phyloP scores from a whole-genome alignment of 192 early-diverging fungal genomes.

The Coemansia sp. region DNA sequence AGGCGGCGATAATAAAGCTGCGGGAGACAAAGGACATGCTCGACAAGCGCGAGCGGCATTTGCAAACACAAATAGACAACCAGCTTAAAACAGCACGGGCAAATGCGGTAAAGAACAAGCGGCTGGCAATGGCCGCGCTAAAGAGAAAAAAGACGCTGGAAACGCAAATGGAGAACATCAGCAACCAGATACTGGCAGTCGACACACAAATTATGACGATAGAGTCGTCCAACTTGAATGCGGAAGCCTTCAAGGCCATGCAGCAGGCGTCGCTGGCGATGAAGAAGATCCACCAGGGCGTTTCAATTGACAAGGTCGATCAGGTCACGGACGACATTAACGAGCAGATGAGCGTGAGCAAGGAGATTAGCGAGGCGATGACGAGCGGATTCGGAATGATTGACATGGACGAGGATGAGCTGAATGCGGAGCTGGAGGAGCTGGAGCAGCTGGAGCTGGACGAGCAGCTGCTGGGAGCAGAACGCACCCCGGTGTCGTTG shows the following conservation, averaged over 20 bases:
- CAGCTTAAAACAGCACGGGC: conserved; percentile 82
- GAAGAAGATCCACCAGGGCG: conserved; percentile 84
- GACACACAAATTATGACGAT: conserved; percentile 95
- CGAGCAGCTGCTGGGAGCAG: conserved; percentile 74
- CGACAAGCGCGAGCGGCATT: conserved; percentile 87
- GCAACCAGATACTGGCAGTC: conserved; percentile 83
- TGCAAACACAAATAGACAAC: conserved; percentile 82
- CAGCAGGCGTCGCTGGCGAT: conserved; percentile 86
- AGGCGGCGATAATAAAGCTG: conserved; percentile 92
- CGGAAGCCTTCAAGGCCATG: conserved; percentile 96
- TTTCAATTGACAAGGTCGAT: conserved; percentile 92
- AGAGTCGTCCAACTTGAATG: conserved; percentile 92
- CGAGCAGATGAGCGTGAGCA: conserved; percentile 95
- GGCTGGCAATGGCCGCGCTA: conserved; percentile 84
- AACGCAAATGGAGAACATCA: conserved; percentile 82
- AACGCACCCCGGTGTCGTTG: conserved; percentile 60
- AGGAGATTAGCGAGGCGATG: conserved; percentile 92
- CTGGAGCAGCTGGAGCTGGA: conserved; percentile 93
- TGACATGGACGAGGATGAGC: conserved; percentile 93
- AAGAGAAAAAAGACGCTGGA: conserved; percentile 91
- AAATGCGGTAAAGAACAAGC: conserved; percentile 91
- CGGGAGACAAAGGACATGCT: conserved; percentile 90
- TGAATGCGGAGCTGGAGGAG: conserved; percentile 84
- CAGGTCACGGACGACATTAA: conserved; percentile 94
- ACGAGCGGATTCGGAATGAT: conserved; percentile 76